These are phyloP conservation scores for Rhododendron ovatum DNA, from an alignment of 148 eudicot genomes.

Conservation along the genomic window DNA sequence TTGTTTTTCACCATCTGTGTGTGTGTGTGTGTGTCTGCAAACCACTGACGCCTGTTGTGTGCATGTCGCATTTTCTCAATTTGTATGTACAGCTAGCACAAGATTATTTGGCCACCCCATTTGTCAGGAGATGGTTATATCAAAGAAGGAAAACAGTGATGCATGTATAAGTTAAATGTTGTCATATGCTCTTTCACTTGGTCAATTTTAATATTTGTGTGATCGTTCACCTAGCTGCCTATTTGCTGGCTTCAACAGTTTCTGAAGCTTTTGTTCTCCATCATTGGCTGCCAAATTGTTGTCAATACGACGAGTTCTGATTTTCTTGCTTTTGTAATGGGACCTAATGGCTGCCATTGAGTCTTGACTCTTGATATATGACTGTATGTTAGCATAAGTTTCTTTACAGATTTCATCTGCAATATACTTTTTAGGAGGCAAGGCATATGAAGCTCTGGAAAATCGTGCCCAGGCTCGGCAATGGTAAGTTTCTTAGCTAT, in stretches of 20 bases:
- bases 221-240: neutral
- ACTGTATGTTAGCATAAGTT: neutral
- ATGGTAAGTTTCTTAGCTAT: conserved; percentile 47
- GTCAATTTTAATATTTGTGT: neutral
- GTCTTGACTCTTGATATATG: neutral
- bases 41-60: neutral
- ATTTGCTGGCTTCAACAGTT: neutral
- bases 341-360: neutral
- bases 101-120: neutral
- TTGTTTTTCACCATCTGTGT: neutral
- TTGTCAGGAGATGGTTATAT: neutral
- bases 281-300: neutral
- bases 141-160: neutral
- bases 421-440: conserved; percentile 82
- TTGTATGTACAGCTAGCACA: neutral
- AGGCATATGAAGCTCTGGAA: conserved; percentile 91
- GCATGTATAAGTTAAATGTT: neutral
- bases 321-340: neutral
- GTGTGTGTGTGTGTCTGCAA: neutral
- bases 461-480: conserved; percentile 90
- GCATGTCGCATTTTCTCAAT: neutral
- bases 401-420: conserved; percentile 73
- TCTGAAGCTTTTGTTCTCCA: neutral
- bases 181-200: neutral
- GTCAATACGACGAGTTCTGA: neutral